Evolutionary conservation across 768 basidiomycete genomes (phyloP), one percentile per base, ranked within the genome.

Genomic region (Phaeotremella fagi): DNA sequence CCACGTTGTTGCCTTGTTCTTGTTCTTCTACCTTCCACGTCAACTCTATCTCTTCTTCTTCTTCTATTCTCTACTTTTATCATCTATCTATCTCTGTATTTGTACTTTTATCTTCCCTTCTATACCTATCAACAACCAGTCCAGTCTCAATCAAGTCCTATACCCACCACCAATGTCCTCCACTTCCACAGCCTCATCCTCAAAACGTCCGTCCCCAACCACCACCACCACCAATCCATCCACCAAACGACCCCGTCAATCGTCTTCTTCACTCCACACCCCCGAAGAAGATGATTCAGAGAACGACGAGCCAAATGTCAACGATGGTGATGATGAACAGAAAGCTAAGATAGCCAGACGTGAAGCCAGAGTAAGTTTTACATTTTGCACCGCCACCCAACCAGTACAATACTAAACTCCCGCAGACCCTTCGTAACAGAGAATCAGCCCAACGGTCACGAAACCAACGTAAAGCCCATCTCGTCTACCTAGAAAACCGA

Each of bases 391-490:
- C 31, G 38, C 38, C 6, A n/a, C 26, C 37, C 41, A 24, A 14
- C 31, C 35, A 33, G 31, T 33, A 16, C 9, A 16, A 7, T 33
- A 16, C 7, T 16, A 7, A 7, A 7, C 9, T 16, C 16, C 16
- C 87, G 44, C 81, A 90, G 60, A 89, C 87, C 15, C 88, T 90
- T 76, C 84, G 90, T 52, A 94, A 94, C 76, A 82, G 90, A 46
- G 88, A 92, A 72, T 90, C 90, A 1, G 90, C 90, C 4, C 90
- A 94, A 79, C 87, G 90, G 77, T 88, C 87, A 11, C 84, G 90
- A 41, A 90, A 94, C 77, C 82, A 87, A 63, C 82, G 89, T 52
- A 94, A 94, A 75, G 85, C 84, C 15, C 88, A 92, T 59, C 89
- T 85, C 70, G 50, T 77, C 1, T 79, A 77, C 60, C 84, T 89